Base-by-base conservation (phyloP, 495 filamentous ascomycete genomes). In the Penicillium turbatum region DNA sequence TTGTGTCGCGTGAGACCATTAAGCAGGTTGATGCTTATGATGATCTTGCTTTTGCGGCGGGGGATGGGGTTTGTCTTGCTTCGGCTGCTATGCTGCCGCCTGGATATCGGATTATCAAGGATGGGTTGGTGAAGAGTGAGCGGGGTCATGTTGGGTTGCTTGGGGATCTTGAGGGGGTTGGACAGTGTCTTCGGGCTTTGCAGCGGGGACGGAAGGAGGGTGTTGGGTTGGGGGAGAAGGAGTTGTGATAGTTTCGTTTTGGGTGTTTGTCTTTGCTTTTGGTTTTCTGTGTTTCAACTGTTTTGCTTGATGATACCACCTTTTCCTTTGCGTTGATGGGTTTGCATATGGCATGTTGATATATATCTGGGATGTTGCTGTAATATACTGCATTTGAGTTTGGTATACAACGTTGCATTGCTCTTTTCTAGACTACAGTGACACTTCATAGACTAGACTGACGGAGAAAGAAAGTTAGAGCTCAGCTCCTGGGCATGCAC, bases 31-130 rank as follows among this genome's bases (percentile, higher is more conserved):
- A 95, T 70, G 85, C 86, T 2, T 97, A 95, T 63, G 92, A 96
- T 55, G 85, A 95, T 53, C 74, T 96, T 3, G 82, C 88, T 0
- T 97, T 97, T 69, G 87, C 85, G 0, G 85, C 83, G 32, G 92
- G 92, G 0, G 92, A 97, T 66, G 92, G 92, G 0, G 92, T 97
- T 0, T 90, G 90, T 63, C 75, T 97, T 13, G 90, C 92, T 0
- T 77, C 77, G 36, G 88, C 92, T 49, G 88, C 91, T 0, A 93
- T 95, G 91, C 64, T 95, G 54, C 92, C 92, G 1, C 68, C 75
- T 6, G 91, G 91, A 0, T 97, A 97, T 64, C 78, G 76, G 46
- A 71, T 85, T 47, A 87, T 82, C 2, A 79, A 74, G 53, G 82
- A 83, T 26, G 91, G 90, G 0, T 75, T 86, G 42, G 81, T 96